Evolutionary conservation across 495 filamentous ascomycete genomes (phyloP).

Genomic region (Aspergillus cristatus): DNA sequence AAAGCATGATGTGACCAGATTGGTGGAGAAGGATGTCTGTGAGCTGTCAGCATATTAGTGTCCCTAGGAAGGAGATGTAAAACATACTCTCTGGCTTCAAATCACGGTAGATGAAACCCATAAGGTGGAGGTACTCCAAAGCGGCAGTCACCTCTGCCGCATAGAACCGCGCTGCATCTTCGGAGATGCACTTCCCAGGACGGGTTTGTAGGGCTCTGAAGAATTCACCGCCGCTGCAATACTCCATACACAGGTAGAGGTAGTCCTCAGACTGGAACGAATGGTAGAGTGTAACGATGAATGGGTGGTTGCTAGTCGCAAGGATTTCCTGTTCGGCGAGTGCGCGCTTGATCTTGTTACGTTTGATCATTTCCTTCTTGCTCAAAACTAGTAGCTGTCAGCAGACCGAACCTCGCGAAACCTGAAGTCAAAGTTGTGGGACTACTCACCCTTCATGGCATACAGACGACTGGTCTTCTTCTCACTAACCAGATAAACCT

Average conservation of each 20-base stretch:
- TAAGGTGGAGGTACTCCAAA: slow-evolving; percentile 92
- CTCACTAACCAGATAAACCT: slow-evolving; percentile 94
- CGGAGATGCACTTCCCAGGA: slow-evolving; percentile 91
- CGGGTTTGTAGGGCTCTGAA: slow-evolving; percentile 94
- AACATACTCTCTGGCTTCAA: slow-evolving; percentile 91
- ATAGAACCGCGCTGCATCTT: slow-evolving; percentile 96
- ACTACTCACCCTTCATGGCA: slow-evolving; percentile 86
- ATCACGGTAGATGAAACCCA: slow-evolving; percentile 99
- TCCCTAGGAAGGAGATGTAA: not conserved
- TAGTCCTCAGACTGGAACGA: slow-evolving; percentile 97
- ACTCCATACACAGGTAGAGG: slow-evolving; percentile 98
- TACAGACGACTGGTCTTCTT: slow-evolving; percentile 94
- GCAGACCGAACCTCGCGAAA: slow-evolving; percentile 3
- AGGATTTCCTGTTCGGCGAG: slow-evolving; percentile 96
- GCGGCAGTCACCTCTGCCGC: slow-evolving; percentile 97
- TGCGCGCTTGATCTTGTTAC: slow-evolving; percentile 98
- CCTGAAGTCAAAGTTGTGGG: not conserved
- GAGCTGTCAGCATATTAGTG: slow-evolving; percentile 2
- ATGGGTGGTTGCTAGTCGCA: slow-evolving; percentile 96
- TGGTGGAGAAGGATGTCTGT: slow-evolving; percentile 95
- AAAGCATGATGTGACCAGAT: slow-evolving; percentile 98
- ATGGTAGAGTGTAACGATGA: slow-evolving; percentile 97
- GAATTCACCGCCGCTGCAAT: slow-evolving; percentile 97
- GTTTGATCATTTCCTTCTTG: slow-evolving; percentile 99
- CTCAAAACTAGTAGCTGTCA: slow-evolving; percentile 62